Conservation (phyloP, 169 alveolate genomes). For the Cryptosporidium ubiquitum region DNA sequence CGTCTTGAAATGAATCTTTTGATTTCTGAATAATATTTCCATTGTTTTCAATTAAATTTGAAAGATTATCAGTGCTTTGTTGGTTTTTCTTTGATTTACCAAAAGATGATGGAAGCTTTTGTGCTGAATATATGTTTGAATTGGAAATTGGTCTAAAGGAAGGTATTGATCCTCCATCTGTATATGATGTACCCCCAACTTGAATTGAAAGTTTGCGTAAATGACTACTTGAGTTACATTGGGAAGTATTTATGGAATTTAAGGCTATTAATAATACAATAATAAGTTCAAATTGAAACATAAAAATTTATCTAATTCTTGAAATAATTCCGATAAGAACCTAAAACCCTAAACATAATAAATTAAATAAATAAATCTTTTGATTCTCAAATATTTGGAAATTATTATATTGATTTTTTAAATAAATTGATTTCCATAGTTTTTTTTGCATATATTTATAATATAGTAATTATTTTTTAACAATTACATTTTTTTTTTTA, state of each 20-base stretch:
- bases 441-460: too few relatives aligned
- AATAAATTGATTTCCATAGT: not conserved
- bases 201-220: constrained; percentile 22
- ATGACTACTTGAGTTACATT: not conserved
- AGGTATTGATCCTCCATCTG: constrained; percentile 42
- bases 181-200: constrained; percentile 27
- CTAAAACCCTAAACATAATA: not conserved
- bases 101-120: constrained; percentile 13
- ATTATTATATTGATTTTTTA: not conserved
- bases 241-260: not conserved
- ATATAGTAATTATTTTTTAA: too few relatives aligned
- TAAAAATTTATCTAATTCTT: not conserved
- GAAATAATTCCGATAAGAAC: too few relatives aligned
- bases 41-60: not conserved
- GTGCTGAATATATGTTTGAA: constrained; percentile 20
- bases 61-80: not conserved
- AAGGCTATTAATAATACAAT: not conserved
- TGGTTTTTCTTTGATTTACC: not conserved
- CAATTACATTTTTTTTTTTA: too few relatives aligned
- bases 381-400: not conserved
- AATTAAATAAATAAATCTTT: not conserved
- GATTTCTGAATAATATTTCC: not conserved
- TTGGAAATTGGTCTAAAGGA: constrained; percentile 18
- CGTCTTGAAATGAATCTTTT: not conserved
- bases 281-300: not conserved